Percentiles rank a stretch among this genome's conserved stretches.
phyloP scores from a whole-genome alignment of 1,284 basidiomycete genomes.

The Veloboletus limbatus region DNA sequence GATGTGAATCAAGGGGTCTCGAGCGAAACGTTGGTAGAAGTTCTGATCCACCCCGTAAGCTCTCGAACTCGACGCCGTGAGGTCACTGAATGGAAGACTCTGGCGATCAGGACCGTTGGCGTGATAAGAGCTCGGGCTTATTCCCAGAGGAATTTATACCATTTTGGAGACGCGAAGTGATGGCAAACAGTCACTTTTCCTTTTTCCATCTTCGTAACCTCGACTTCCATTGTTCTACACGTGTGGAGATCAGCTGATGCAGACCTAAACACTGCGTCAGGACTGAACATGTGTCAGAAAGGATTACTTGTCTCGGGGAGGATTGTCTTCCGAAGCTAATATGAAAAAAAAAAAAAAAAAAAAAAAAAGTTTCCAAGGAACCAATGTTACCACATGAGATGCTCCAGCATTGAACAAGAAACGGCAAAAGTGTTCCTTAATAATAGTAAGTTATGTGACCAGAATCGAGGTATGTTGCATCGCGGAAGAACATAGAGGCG shows the following conservation, averaged over 20 bases:
- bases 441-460: conserved; percentile 29
- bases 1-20: conserved; percentile 21
- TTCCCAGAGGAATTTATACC: conserved; percentile 25
- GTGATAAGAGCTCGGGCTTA: conserved; percentile 20
- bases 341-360: conserved; percentile 34
- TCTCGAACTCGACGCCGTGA: conserved; percentile 21
- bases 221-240: conserved; percentile 34
- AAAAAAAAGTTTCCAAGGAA: conserved; percentile 31
- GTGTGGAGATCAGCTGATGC: conserved; percentile 30
- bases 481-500: conserved; percentile 29
- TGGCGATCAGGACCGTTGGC: conserved; percentile 27
- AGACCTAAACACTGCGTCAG: conserved; percentile 20
- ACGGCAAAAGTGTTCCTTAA: conserved; percentile 30
- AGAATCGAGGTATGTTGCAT: conserved; percentile 26
- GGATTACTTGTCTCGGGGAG: conserved; percentile 27
- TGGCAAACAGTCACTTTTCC: conserved; percentile 17
- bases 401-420: conserved; percentile 28
- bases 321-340: conserved; percentile 22
- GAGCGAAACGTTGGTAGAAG: conserved; percentile 9
- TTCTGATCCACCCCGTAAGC: conserved; percentile 9
- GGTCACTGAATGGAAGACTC: conserved; percentile 32
- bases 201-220: conserved; percentile 24
- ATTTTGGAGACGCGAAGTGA: conserved; percentile 20
- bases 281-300: conserved; percentile 20
- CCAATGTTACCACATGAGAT: conserved; percentile 22